Evolutionary conservation across 805 yeast species (phyloP).

Genomic region (Cephaloascus albidus): DNA sequence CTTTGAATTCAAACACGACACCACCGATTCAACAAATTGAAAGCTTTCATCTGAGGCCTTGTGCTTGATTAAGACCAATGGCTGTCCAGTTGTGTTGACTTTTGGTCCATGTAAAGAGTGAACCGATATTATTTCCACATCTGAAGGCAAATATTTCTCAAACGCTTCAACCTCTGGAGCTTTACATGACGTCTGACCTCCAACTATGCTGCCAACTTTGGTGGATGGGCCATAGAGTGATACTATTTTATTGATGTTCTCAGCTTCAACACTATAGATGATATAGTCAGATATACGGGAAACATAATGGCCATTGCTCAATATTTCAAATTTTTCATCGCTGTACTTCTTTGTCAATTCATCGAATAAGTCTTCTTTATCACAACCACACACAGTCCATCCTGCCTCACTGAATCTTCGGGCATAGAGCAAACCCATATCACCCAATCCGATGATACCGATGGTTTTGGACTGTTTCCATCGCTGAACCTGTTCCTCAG

Average conservation of each 20-base stretch:
- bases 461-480: conserved; percentile 45
- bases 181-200: conserved; percentile 98
- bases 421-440: conserved; percentile 92
- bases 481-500: conserved; percentile 5
- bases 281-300: conserved; percentile 75
- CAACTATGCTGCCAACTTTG: conserved; percentile 82
- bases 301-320: conserved; percentile 77
- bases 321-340: conserved; percentile 40
- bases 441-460: conserved; percentile 95
- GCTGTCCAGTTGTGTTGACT: conserved; percentile 86
- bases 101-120: conserved; percentile 95
- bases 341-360: conserved; percentile 28
- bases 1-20: conserved; percentile 71
- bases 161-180: conserved; percentile 84
- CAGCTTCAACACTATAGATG: conserved; percentile 92
- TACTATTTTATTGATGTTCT: conserved; percentile 66
- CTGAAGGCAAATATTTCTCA: conserved; percentile 64
- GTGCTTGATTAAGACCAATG: conserved; percentile 78
- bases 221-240: conserved; percentile 76
- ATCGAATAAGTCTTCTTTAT: conserved; percentile 56
- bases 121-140: conserved; percentile 74
- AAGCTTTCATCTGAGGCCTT: conserved; percentile 47
- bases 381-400: conserved; percentile 86
- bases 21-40: conserved; percentile 51
- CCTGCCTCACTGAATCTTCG: conserved; percentile 69